Percentiles rank a stretch among this genome's conserved stretches.
These are phyloP conservation scores for Colletotrichum shisoi DNA, from an alignment of 2,329 filamentous ascomycete genomes.

Conservation along the genomic window DNA sequence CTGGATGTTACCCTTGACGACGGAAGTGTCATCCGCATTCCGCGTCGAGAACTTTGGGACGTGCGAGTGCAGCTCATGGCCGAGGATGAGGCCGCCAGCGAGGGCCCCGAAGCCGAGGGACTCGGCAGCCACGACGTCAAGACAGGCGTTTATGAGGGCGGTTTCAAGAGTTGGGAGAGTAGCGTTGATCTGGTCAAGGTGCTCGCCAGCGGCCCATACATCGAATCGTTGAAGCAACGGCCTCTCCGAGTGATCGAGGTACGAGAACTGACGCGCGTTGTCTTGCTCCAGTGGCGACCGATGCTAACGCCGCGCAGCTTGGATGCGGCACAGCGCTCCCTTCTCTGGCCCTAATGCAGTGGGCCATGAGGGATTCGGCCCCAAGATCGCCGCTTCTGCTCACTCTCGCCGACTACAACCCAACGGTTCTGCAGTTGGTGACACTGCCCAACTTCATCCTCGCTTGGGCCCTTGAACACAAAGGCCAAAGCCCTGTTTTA, in stretches of 20 bases:
- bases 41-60: constrained; percentile 81
- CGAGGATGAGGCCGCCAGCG: constrained; percentile 60
- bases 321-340: constrained; percentile 82
- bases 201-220: constrained; percentile 56
- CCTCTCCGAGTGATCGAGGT: constrained; percentile 64
- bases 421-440: constrained; percentile 77
- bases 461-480: constrained; percentile 66
- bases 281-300: constrained; percentile 17
- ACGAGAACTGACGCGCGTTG: constrained; percentile 43
- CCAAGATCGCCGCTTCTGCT: constrained; percentile 59
- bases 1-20: constrained; percentile 68
- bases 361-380: constrained; percentile 52
- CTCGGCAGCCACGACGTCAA: constrained; percentile 77
- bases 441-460: constrained; percentile 81
- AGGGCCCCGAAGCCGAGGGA: constrained; percentile 56
- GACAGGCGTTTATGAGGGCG: constrained; percentile 84
- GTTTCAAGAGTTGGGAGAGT: constrained; percentile 91
- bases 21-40: constrained; percentile 63
- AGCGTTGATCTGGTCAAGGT: constrained; percentile 80
- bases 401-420: constrained; percentile 81
- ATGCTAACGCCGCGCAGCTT: constrained; percentile 60
- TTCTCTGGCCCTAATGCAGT: constrained; percentile 74
- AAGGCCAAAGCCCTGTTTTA: constrained; percentile 50
- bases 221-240: constrained; percentile 46
- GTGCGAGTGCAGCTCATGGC: constrained; percentile 83